These are phyloP conservation scores for Fusarium vanettenii DNA, from an alignment of 2,329 filamentous ascomycete genomes.

Conservation along the genomic window DNA sequence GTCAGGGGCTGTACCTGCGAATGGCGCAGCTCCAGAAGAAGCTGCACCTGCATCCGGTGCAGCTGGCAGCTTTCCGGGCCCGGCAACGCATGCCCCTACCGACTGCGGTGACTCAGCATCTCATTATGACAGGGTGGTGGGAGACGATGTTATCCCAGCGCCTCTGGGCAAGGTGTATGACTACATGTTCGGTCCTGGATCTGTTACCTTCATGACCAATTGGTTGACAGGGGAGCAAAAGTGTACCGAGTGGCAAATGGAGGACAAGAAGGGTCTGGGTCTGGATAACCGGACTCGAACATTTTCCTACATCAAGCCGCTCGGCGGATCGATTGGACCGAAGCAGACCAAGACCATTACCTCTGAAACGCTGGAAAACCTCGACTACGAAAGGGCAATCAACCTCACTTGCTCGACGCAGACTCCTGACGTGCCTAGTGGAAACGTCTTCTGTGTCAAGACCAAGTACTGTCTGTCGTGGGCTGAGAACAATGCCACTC, in stretches of 20 bases:
- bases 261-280: conserved; percentile 83
- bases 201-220: conserved; percentile 83
- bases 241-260: conserved; percentile 85
- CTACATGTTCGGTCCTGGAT: conserved; percentile 85
- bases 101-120: conserved; percentile 82
- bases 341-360: conserved; percentile 96
- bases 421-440: conserved; percentile 94
- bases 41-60: conserved; percentile 55
- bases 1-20: conserved; percentile 65
- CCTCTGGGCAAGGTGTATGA: conserved; percentile 93
- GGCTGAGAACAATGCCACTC: conserved; percentile 87
- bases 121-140: conserved; percentile 87
- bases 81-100: conserved; percentile 83
- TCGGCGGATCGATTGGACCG: conserved; percentile 86
- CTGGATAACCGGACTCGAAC: conserved; percentile 79
- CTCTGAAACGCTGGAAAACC: conserved; percentile 82
- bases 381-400: conserved; percentile 89
- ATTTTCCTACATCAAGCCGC: conserved; percentile 92
- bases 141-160: conserved; percentile 86
- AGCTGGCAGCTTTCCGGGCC: conserved; percentile 81
- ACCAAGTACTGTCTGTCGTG: conserved; percentile 96
- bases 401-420: conserved; percentile 86
- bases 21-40: conserved; percentile 61
- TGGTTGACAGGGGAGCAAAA: conserved; percentile 91
- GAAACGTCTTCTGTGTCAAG: conserved; percentile 90